These are phyloP conservation scores for Aspergillus alliaceus DNA, from an alignment of 2,329 filamentous ascomycete genomes.

Conservation along the genomic window DNA sequence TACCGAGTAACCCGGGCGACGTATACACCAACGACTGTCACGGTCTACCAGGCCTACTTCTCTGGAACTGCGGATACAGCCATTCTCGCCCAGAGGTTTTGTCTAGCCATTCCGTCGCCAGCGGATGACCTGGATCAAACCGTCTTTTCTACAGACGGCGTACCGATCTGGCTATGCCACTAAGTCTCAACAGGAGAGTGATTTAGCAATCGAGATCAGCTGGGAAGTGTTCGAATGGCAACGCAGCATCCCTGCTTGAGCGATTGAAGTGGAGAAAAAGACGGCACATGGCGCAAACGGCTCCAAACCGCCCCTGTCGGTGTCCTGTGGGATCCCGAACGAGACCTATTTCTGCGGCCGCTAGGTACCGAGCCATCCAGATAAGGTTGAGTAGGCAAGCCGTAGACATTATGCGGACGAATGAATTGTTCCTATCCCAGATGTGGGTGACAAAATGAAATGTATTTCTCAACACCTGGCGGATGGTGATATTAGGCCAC, in stretches of 20 bases:
- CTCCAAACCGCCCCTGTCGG: slow-evolving; percentile 40
- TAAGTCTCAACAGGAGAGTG: slow-evolving; percentile 55
- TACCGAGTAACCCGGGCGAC: slow-evolving; percentile 56
- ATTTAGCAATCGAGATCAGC: slow-evolving; percentile 59
- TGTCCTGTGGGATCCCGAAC: slow-evolving; percentile 67
- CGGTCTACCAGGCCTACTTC: slow-evolving; percentile 63
- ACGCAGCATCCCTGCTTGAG: slow-evolving; percentile 39
- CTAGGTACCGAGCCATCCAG: slow-evolving; percentile 60
- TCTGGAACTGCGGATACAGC: slow-evolving; percentile 54
- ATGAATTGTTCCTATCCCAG: slow-evolving; percentile 57
- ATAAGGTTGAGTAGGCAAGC: slow-evolving; percentile 56
- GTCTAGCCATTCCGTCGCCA: slow-evolving; percentile 51
- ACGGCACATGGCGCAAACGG: slow-evolving; percentile 21
- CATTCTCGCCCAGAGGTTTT: slow-evolving; percentile 52
- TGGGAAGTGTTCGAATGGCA: slow-evolving; percentile 52
- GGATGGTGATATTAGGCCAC: slow-evolving; percentile 36
- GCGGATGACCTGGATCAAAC: slow-evolving; percentile 67
- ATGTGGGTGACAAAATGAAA: slow-evolving; percentile 57
- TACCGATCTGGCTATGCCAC: slow-evolving; percentile 62
- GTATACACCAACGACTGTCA: slow-evolving; percentile 54
- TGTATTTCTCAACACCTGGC: slow-evolving; percentile 53
- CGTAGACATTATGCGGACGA: slow-evolving; percentile 50
- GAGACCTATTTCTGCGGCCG: slow-evolving; percentile 47
- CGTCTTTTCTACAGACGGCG: slow-evolving; percentile 64
- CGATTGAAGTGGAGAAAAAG: slow-evolving; percentile 15